phyloP scores from a whole-genome alignment of 2,329 filamentous ascomycete genomes.

The Penicillium sp. region DNA sequence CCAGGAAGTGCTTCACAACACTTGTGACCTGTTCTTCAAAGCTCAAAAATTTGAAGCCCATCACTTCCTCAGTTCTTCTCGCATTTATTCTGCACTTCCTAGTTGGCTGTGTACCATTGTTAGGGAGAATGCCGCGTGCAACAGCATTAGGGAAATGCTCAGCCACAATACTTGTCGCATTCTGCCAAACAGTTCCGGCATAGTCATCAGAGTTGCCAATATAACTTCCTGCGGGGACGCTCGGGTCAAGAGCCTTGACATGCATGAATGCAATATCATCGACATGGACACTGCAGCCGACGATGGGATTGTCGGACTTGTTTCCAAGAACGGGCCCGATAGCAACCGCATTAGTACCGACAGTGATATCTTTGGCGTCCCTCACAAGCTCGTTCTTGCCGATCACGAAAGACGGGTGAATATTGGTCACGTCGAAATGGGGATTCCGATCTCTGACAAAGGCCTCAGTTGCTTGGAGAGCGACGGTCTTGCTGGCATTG shows the following conservation, averaged over 20 bases:
- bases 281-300: conserved; percentile 19
- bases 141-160: not conserved
- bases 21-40: not conserved
- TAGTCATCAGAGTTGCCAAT: not conserved
- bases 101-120: not conserved
- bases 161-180: not conserved
- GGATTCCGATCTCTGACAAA: conserved; percentile 13
- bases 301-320: conserved; percentile 1
- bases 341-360: conserved; percentile 14
- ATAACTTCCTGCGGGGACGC: not conserved
- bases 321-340: not conserved
- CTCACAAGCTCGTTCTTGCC: conserved; percentile 30
- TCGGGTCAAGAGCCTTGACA: conserved; percentile 24
- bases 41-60: not conserved
- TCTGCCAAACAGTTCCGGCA: not conserved
- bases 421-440: conserved; percentile 28
- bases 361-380: conserved; percentile 22
- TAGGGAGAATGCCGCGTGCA: not conserved
- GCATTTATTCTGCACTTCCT: not conserved
- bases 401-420: conserved; percentile 28
- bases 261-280: conserved; percentile 34
- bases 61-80: not conserved
- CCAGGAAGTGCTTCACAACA: not conserved
- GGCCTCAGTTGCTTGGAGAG: not conserved
- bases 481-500: not conserved